Evolutionary conservation across 2,329 filamentous ascomycete genomes (phyloP).

Genomic region (Elsinoe australis): DNA sequence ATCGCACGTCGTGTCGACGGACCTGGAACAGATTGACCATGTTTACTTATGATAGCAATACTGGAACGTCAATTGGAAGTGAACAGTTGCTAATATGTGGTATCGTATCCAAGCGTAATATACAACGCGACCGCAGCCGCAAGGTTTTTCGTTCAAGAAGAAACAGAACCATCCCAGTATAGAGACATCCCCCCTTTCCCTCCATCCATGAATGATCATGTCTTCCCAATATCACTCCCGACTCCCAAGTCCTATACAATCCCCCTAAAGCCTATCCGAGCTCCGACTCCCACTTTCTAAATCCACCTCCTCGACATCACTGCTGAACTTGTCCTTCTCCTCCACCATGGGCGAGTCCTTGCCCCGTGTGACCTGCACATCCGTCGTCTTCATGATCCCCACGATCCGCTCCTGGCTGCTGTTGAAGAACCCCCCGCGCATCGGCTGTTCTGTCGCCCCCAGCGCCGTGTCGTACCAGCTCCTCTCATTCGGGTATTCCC

Average conservation of each 20-base stretch:
- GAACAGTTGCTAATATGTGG: no score
- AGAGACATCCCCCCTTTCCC: no score
- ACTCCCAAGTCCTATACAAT: no score
- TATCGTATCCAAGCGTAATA: constrained; percentile 13
- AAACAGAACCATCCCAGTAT: neutral
- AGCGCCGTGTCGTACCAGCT: constrained; percentile 7
- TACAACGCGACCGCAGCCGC: constrained; percentile 3
- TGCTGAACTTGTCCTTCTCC: constrained; percentile 9
- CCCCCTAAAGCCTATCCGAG: constrained; percentile 5
- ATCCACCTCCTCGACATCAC: constrained; percentile 12
- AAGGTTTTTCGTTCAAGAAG: no score
- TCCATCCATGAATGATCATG: no score
- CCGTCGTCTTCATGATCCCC: constrained; percentile 15
- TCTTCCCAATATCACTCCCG: no score
- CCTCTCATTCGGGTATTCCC: constrained; percentile 2
- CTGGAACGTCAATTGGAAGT: neutral
- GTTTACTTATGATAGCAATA: no score
- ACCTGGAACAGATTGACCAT: no score
- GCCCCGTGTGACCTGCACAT: constrained; percentile 10
- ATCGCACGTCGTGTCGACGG: no score
- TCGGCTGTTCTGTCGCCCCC: constrained; percentile 6
- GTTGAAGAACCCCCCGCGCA: constrained; percentile 5
- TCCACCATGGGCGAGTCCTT: constrained; percentile 12
- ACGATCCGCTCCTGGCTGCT: constrained; percentile 13
- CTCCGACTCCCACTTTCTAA: constrained; percentile 5